A percentile compares a stretch with the other conserved stretches of the same genome.
These are phyloP conservation scores for Mucor racemosus DNA, from an alignment of 371 early-diverging fungal genomes.

Conservation along the genomic window DNA sequence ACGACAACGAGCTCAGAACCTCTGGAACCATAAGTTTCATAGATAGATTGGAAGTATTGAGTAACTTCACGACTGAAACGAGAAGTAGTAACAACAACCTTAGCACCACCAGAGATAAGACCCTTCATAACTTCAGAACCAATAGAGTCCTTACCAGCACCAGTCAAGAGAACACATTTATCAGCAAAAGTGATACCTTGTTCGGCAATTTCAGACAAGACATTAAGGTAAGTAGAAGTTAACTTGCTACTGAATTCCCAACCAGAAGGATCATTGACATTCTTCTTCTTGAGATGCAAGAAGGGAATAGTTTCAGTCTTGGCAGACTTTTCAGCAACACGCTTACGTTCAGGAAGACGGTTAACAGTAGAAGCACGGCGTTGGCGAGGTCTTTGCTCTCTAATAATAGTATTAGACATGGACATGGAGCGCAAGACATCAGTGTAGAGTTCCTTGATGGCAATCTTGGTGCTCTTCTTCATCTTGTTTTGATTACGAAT, in stretches of 20 bases:
- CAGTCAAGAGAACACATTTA: conserved; percentile 88
- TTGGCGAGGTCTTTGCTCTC: conserved; percentile 55
- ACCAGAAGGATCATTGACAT: conserved; percentile 59
- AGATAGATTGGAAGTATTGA: conserved; percentile 89
- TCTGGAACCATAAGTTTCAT: conserved; percentile 86
- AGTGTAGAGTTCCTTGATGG: conserved; percentile 72
- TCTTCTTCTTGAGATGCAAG: conserved; percentile 77
- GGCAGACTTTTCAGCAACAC: conserved; percentile 51
- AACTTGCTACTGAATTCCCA: conserved; percentile 80
- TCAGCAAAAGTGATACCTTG: conserved; percentile 84
- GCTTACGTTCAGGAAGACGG: conserved; percentile 52
- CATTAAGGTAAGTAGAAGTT: conserved; percentile 78
- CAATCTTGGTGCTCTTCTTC: conserved; percentile 74
- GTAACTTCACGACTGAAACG: conserved; percentile 84
- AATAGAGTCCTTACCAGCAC: conserved; percentile 93
- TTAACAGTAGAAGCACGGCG: conserved; percentile 57
- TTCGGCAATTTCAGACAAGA: conserved; percentile 70
- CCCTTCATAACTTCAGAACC: conserved; percentile 89
- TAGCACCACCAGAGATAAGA: conserved; percentile 89
- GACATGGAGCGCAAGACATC: conserved; percentile 78
- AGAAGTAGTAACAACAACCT: conserved; percentile 93
- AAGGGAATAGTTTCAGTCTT: conserved; percentile 79
- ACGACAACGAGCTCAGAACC: conserved; percentile 90
- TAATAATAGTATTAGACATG: conserved; percentile 73
- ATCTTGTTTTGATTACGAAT: conserved; percentile 76